A percentile compares a stretch with the other conserved stretches of the same genome.
Conservation (phyloP, 2,329 filamentous ascomycete species). For the Tolypocladium tropicale region DNA sequence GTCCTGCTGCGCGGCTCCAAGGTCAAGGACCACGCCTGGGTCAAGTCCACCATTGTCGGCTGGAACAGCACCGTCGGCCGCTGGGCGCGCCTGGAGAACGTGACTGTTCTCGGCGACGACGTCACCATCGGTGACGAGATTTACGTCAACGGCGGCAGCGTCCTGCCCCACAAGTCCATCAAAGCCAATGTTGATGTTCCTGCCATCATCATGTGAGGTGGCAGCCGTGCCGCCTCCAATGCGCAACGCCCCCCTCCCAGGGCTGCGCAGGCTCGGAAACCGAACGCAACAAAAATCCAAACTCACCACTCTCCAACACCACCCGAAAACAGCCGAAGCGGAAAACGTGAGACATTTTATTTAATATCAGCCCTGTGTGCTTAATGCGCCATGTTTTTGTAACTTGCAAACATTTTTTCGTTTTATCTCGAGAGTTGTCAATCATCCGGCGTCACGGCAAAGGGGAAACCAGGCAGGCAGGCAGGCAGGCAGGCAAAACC, state of each 20-base stretch:
- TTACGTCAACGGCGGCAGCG: constrained; percentile 93
- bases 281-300: not conserved
- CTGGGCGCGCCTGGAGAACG: constrained; percentile 95
- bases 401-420: not conserved
- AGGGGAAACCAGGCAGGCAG: constrained; percentile 4
- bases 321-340: not conserved
- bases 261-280: not conserved
- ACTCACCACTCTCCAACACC: not conserved
- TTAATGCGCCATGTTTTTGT: constrained; percentile 1
- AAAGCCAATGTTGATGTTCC: constrained; percentile 89
- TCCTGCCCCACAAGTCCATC: constrained; percentile 97
- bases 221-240: not conserved
- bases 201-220: constrained; percentile 56
- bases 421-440: not conserved
- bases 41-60: constrained; percentile 96
- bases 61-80: constrained; percentile 96
- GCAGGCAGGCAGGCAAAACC: constrained; percentile 4
- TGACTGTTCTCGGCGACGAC: constrained; percentile 94
- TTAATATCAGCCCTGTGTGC: not conserved
- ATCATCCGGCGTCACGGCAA: constrained; percentile 6
- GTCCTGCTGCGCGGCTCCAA: constrained; percentile 83
- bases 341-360: not conserved
- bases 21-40: constrained; percentile 97
- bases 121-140: constrained; percentile 97
- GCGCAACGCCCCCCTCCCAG: not conserved